These are phyloP conservation scores for Coprinopsis cinerea DNA, from an alignment of 768 basidiomycete species.

Conservation along the genomic window DNA sequence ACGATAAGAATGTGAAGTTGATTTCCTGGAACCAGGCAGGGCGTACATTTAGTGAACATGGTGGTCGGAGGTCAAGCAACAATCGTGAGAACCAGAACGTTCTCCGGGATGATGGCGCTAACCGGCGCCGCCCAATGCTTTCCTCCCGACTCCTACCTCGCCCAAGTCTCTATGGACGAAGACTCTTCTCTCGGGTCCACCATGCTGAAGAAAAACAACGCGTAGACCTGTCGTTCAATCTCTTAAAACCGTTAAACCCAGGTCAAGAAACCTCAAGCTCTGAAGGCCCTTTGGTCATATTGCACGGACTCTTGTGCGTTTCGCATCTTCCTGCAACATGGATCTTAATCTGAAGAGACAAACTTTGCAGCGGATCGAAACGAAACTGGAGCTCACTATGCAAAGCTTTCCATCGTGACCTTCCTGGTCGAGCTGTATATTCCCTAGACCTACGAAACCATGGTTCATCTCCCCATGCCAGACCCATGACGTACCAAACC, in stretches of 20 bases:
- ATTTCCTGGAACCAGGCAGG: too few species aligned
- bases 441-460: constrained; percentile 87
- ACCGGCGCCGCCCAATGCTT: not conserved
- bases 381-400: constrained; percentile 85
- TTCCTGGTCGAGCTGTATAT: constrained; percentile 63
- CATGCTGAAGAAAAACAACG: not conserved
- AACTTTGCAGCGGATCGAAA: constrained; percentile 63
- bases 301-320: constrained; percentile 62
- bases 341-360: not conserved
- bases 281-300: constrained; percentile 45
- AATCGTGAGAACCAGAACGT: not conserved
- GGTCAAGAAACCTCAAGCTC: too few species aligned
- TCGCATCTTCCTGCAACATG: not conserved
- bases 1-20: too few species aligned
- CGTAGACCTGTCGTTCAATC: not conserved
- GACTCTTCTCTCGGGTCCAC: not conserved
- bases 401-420: constrained; percentile 62
- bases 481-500: constrained; percentile 66
- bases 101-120: too few species aligned
- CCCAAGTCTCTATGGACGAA: not conserved
- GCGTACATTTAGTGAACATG: not conserved
- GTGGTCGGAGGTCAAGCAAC: not conserved
- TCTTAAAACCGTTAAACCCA: not conserved
- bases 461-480: constrained; percentile 71
- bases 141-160: not conserved